phyloP scores from a whole-genome alignment of 176 grass and related monocot genomes.

The Cocos nucifera region DNA sequence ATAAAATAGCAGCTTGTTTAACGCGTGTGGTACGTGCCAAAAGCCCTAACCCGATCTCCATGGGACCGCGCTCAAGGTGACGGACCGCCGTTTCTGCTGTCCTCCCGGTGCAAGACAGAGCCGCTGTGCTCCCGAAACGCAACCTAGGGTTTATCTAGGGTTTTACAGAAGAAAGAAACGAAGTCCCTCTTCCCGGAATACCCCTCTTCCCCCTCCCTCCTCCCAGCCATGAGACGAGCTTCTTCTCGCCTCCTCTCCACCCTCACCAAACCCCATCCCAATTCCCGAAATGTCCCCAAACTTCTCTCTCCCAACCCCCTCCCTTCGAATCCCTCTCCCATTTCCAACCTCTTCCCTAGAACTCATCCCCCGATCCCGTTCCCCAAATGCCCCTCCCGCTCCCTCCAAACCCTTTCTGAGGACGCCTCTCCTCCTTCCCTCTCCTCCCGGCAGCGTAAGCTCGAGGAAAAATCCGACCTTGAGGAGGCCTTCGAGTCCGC shows the following conservation, averaged over 20 bases:
- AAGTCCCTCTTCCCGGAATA: not conserved
- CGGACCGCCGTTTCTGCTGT: too few relatives aligned
- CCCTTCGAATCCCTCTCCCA: slow-evolving; percentile 15
- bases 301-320: slow-evolving; percentile 17
- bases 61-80: too few relatives aligned
- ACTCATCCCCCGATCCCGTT: slow-evolving; percentile 17
- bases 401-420: slow-evolving; percentile 25
- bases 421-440: slow-evolving; percentile 4
- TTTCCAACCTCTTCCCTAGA: not conserved
- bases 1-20: too few relatives aligned
- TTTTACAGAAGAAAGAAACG: not conserved
- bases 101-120: too few relatives aligned
- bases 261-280: slow-evolving; percentile 27
- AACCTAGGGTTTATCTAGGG: not conserved
- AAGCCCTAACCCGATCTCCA: too few relatives aligned
- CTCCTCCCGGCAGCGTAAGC: slow-evolving; percentile 19
- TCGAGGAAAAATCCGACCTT: slow-evolving; percentile 15
- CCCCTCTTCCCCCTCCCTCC: not conserved
- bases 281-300: not conserved
- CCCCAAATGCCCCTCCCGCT: slow-evolving; percentile 11
- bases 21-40: too few relatives aligned
- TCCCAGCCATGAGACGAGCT: slow-evolving; percentile 37
- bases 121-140: not conserved
- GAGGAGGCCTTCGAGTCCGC: slow-evolving; percentile 73
- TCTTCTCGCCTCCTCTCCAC: slow-evolving; percentile 18